Evolutionary conservation across 1,284 basidiomycete species (phyloP).

Genomic region (Naganishia sp.): DNA sequence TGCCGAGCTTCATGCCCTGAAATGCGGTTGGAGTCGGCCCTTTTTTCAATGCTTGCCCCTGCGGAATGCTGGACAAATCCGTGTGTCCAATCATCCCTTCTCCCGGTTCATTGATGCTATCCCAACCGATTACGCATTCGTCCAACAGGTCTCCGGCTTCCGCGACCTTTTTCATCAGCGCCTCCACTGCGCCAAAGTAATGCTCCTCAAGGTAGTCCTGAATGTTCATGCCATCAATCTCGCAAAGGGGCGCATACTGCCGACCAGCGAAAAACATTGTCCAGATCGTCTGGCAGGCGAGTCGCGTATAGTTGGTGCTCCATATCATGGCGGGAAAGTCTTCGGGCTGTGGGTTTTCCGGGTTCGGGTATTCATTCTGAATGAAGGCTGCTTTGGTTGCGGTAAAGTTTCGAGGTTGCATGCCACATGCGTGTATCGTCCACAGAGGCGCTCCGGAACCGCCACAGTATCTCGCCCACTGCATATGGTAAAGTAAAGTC

Average conservation of each 20-base stretch:
- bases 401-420: slow-evolving; percentile 81
- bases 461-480: slow-evolving; percentile 98
- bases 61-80: slow-evolving; percentile 69
- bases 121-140: slow-evolving; percentile 91
- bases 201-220: slow-evolving; percentile 91
- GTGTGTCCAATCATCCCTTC: slow-evolving; percentile 80
- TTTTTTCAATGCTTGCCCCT: slow-evolving; percentile 73
- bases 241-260: slow-evolving; percentile 84
- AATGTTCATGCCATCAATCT: slow-evolving; percentile 89
- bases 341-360: slow-evolving; percentile 45
- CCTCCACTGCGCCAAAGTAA: slow-evolving; percentile 74
- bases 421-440: slow-evolving; percentile 88
- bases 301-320: slow-evolving; percentile 91
- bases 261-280: slow-evolving; percentile 93
- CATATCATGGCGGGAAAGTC: slow-evolving; percentile 88
- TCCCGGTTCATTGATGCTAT: slow-evolving; percentile 91
- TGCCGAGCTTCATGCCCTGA: slow-evolving; percentile 80
- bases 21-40: slow-evolving; percentile 83
- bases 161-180: slow-evolving; percentile 72
- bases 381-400: slow-evolving; percentile 82
- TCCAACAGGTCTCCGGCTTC: slow-evolving; percentile 76
- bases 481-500: slow-evolving; percentile 10
- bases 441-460: slow-evolving; percentile 95
- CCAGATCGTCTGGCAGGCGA: slow-evolving; percentile 85
- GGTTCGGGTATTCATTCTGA: slow-evolving; percentile 81